Evolutionary conservation across 768 basidiomycete species (phyloP), one percentile per base, ranked within the genome.

Genomic region (Mycena albidolilacea): DNA sequence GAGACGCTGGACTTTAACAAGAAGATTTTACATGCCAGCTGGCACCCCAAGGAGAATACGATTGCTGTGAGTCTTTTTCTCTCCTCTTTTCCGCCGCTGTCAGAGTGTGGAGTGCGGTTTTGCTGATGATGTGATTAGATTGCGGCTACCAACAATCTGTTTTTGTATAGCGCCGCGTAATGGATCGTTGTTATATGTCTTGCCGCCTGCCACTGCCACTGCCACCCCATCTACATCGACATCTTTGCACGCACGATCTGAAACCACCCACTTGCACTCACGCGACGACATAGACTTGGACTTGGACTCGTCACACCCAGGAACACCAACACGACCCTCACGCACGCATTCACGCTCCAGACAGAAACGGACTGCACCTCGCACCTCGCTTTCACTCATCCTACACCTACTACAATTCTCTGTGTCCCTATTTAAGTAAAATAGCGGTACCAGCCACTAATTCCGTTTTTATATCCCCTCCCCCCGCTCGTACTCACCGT

Each of bases 1-100:
- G 93, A 95, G 78, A 91, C 94, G 19, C 84, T 95, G 73, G 95
- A 97, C 84, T 97, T 96, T 83, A 96, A 96, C 87, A 97, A 97
- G 93, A 97, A 97, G 90, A 97, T 97, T 78, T 84, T 97, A 79
- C 95, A 97, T 81, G 92, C 94, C 74, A 95, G 93, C 83, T 99
- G 98, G 98, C 98, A 99, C 88, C 98, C 98, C 59, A 87, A 91
- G 81, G 98, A 99, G 87, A 96, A 97, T 83, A 99, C 97, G 58
- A 98, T 99, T 80, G 97, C 97, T 78, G 96, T 97, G 78, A 80
- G 95, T 87, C 7, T 39, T 67, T 62, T 38, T 44, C 7, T 41
- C 7, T 38, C 52, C 48, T 12, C 7, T 50, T 65, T 65, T 55
- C 5, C 30, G 30, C 30, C 30, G 30, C 30, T 30, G 30, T 30